A percentile compares a stretch with the other conserved stretches of the same genome.
Evolutionary conservation across 1,284 basidiomycete species (phyloP).

Genomic region (Trichosporon faecale): DNA sequence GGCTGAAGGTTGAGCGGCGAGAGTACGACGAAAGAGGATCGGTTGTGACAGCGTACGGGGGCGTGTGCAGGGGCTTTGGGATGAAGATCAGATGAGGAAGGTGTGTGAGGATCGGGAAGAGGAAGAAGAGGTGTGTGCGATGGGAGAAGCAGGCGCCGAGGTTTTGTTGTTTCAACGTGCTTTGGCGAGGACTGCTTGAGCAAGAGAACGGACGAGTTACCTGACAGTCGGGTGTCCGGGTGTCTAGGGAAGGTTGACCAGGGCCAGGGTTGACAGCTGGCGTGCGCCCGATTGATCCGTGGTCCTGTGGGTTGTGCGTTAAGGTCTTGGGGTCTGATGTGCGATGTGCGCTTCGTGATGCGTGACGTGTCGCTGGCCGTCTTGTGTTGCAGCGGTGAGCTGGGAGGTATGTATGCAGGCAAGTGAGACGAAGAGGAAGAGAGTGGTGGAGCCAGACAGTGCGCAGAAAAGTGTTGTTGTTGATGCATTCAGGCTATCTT

Average conservation of each 20-base stretch:
- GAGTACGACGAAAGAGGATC: neutral
- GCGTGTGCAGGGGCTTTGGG: neutral
- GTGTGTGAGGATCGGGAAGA: neutral
- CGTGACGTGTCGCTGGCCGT: neutral
- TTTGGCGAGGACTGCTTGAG: neutral
- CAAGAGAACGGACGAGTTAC: neutral
- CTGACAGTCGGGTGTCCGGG: conserved; percentile 3
- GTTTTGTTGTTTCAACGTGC: conserved; percentile 1
- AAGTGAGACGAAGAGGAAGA: neutral
- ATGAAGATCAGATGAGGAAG: neutral
- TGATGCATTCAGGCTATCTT: neutral
- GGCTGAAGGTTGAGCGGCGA: neutral
- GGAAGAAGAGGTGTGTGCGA: neutral
- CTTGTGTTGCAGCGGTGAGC: neutral
- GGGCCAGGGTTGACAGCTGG: neutral
- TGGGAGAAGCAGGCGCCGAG: neutral
- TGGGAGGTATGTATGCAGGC: neutral
- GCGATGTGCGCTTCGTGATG: neutral
- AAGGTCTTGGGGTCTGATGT: neutral
- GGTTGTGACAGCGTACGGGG: neutral
- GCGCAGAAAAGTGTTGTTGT: neutral
- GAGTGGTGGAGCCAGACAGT: neutral
- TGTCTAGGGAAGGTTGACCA: neutral
- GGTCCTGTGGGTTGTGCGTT: neutral
- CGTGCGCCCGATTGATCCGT: conserved; percentile 7